Conservation (phyloP, 768 basidiomycete genomes). For the Serpula lacrymans region DNA sequence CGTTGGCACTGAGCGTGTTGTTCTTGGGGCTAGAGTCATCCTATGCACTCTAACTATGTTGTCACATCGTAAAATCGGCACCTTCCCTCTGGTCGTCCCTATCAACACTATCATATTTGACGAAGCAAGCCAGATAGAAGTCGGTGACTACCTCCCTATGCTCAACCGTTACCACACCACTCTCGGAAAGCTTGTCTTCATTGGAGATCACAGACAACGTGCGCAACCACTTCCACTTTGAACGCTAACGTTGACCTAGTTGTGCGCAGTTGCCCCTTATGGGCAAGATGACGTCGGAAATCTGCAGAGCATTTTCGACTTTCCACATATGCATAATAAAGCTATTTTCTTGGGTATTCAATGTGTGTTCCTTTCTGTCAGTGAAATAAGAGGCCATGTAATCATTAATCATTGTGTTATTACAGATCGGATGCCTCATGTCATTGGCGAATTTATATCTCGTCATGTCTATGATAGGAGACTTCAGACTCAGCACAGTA, state of each 20-base stretch:
- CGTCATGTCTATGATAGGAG: constrained; percentile 53
- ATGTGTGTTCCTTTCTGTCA: constrained; percentile 43
- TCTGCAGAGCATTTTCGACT: constrained; percentile 76
- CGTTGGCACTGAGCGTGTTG: constrained; percentile 14
- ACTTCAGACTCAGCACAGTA: constrained; percentile 54
- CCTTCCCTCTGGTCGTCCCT: constrained; percentile 26
- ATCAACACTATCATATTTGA: constrained; percentile 40
- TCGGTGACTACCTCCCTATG: constrained; percentile 37
- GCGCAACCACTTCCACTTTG: not conserved
- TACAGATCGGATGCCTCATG: constrained; percentile 78
- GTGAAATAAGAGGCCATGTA: not conserved
- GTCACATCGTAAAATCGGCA: constrained; percentile 20
- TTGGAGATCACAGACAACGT: constrained; percentile 40
- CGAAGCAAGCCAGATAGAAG: constrained; percentile 46
- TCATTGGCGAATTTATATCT: constrained; percentile 72
- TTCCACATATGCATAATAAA: constrained; percentile 48
- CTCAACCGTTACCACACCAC: constrained; percentile 22
- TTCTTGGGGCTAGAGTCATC: constrained; percentile 33
- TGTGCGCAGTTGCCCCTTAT: constrained; percentile 64
- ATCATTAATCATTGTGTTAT: not conserved
- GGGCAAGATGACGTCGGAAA: constrained; percentile 65
- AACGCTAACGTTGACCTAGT: constrained; percentile 1
- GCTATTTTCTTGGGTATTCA: constrained; percentile 64
- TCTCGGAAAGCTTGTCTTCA: constrained; percentile 34
- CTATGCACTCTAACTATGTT: constrained; percentile 50